Evolutionary conservation across 2,329 filamentous ascomycete genomes (phyloP), one percentile per base, ranked within the genome.

Genomic region (Botrytis fragariae): DNA sequence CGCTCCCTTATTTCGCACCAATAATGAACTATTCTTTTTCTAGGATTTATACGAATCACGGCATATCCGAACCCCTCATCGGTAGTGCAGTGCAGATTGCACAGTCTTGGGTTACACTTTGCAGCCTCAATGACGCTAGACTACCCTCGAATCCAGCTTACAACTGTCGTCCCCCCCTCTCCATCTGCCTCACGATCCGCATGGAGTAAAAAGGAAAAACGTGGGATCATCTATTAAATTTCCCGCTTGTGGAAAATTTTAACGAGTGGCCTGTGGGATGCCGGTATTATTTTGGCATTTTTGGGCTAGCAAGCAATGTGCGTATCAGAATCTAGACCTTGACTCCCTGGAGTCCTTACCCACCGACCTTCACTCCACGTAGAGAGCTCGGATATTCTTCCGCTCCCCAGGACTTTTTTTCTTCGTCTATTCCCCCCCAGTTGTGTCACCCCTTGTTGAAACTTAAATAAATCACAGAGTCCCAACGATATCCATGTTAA

Each of bases 161-260:
- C 10, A 20, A n/a, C 32, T 37, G 29, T 51, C 35, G 29, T 39
- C 25, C 8, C 25, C 63, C 63, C 44, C 16, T 16, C 45, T 39
- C 20, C 22, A n/a, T 14, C 32, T 54, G 35, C 67, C 67, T 69
- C 67, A 63, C 35, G 60, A 63, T 54, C 48, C 45, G 45, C n/a
- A 65, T 61, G 51, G 54, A 45, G 37, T 12, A 72, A 64, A 65
- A n/a, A 20, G 18, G 29, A 63, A 73, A 73, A 72, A 74, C 57
- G 57, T 74, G 73, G 69, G 73, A 74, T 74, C 70, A 72, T 45
- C 73, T 44, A 51, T 69, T 42, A n/a, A 45, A 25, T n/a, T 71
- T 63, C 25, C 63, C 63, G 35, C 22, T 72, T 74, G 22, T 16
- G 64, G 73, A 42, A 74, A 74, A 73, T 51, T 63, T 74, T 69